Conservation (phyloP, 257 asterid species). For the Nicotiana otophora region DNA sequence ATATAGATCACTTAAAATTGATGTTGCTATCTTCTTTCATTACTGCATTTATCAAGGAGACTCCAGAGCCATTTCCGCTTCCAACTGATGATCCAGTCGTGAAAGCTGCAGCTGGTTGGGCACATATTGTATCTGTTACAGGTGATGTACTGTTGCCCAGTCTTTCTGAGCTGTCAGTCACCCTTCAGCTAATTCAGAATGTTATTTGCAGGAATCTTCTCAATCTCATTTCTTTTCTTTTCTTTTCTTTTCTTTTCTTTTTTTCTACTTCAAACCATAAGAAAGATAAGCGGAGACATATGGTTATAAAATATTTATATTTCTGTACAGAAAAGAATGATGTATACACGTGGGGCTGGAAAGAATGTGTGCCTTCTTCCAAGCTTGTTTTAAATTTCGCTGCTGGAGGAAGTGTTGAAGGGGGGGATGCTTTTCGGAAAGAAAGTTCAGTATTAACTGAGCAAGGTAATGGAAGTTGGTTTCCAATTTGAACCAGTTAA, state of each 20-base stretch:
- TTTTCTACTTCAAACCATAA: not conserved
- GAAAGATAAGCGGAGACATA: not conserved
- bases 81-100: constrained; percentile 45
- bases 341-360: constrained; percentile 84
- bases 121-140: constrained; percentile 65
- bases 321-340: constrained; percentile 44
- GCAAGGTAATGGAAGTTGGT: constrained; percentile 35
- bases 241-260: not conserved
- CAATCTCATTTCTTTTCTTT: not conserved
- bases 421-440: constrained; percentile 31
- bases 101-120: constrained; percentile 83
- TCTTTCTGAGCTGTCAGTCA: not conserved
- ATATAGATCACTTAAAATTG: constrained; percentile 7
- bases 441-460: constrained; percentile 35
- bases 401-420: constrained; percentile 29
- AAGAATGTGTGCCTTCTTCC: constrained; percentile 78
- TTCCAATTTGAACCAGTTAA: not conserved
- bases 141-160: constrained; percentile 25
- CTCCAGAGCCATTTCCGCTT: constrained; percentile 54
- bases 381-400: constrained; percentile 35
- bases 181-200: not conserved
- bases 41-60: constrained; percentile 35
- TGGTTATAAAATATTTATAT: not conserved
- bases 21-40: constrained; percentile 20
- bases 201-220: not conserved